phyloP scores from a whole-genome alignment of 2,329 filamentous ascomycete species.

The Penicillium verrucosum region DNA sequence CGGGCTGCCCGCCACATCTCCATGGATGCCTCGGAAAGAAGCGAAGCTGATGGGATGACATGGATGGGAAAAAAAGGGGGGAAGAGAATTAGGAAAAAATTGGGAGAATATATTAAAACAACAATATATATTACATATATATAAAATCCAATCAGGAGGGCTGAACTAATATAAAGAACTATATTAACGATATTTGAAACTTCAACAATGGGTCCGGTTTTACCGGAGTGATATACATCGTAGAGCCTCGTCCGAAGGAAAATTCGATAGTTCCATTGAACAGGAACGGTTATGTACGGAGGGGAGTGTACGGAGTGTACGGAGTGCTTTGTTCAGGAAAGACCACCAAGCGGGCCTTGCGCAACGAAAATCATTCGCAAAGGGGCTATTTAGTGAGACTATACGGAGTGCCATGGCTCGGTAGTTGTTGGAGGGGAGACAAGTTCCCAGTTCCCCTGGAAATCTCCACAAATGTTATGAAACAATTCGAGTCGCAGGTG shows the following conservation, averaged over 20 bases:
- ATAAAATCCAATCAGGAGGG: background rate
- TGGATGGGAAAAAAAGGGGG: too few relatives aligned
- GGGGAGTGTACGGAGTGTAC: background rate
- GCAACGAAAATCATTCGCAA: background rate
- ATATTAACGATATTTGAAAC: background rate
- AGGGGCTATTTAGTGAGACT: background rate
- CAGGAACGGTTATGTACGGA: conserved; percentile 1
- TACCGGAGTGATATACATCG: background rate
- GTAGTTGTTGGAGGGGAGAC: background rate
- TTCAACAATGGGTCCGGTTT: background rate
- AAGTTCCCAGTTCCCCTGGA: conserved; percentile 15
- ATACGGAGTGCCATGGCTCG: conserved; percentile 14
- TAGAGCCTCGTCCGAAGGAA: conserved; percentile 17
- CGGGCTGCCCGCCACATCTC: conserved; percentile 25
- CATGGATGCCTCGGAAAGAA: conserved; percentile 7
- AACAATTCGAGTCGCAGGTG: conserved; percentile 22
- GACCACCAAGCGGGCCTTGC: conserved; percentile 24
- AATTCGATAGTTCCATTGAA: conserved; percentile 7
- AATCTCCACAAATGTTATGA: conserved; percentile 27
- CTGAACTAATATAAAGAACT: background rate
- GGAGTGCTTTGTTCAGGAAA: conserved; percentile 7
- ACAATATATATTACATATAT: background rate
- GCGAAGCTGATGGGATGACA: background rate
- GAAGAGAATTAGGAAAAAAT: too few relatives aligned
- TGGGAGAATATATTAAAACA: background rate